phyloP scores from a whole-genome alignment of 1,139 yeast species.

The Pichia sp. region DNA sequence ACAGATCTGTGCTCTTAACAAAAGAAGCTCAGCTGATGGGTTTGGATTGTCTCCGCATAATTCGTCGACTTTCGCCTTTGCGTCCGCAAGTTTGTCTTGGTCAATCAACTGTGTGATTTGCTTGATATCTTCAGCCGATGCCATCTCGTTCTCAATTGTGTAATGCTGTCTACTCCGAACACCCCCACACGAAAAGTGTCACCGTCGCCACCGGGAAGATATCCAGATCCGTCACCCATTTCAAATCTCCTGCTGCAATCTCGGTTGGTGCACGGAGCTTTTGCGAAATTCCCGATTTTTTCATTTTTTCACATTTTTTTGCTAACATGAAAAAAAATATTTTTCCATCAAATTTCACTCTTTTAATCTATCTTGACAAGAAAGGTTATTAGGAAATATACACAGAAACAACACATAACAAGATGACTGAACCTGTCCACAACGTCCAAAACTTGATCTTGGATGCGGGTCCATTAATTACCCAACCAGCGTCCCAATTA shows the following conservation, averaged over 20 bases:
- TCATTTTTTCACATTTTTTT: neutral
- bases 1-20: constrained; percentile 35
- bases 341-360: neutral
- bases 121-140: constrained; percentile 39
- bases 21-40: constrained; percentile 38
- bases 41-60: constrained; percentile 30
- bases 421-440: constrained; percentile 14
- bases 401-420: constrained; percentile 12
- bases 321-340: too few species aligned
- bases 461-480: constrained; percentile 94
- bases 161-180: too few species aligned
- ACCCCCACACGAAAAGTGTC: too few species aligned
- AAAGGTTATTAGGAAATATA: too few species aligned
- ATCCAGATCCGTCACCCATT: too few species aligned
- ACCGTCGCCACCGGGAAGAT: too few species aligned
- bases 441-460: constrained; percentile 61
- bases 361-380: too few species aligned
- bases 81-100: constrained; percentile 36
- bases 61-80: constrained; percentile 35
- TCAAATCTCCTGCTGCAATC: too few species aligned
- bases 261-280: constrained; percentile 1
- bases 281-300: neutral
- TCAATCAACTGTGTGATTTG: constrained; percentile 36
- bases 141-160: too few species aligned
- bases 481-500: constrained; percentile 76